Evolutionary conservation across 2,329 filamentous ascomycete species (phyloP), one percentile per base, ranked within the genome.

Genomic region (Coniochaeta hoffmannii): DNA sequence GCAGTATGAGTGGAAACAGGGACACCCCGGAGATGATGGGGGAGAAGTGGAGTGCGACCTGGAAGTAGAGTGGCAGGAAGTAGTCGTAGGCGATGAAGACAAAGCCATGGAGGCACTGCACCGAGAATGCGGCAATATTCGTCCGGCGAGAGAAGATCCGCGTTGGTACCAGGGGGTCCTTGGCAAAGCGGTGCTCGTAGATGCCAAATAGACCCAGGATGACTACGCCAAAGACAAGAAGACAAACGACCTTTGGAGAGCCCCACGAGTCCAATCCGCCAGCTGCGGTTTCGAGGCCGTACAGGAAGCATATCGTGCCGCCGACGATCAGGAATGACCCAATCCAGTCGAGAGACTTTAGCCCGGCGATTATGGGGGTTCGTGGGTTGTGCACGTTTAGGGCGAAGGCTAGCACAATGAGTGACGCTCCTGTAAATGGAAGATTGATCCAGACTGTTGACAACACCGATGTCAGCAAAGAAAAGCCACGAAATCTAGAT

Each of bases 31-130:
- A 88, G n/a, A 74, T 73, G 31, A 87, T 71, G 0, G 86, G 83
- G 0, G 77, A 76, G 1, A 81, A 81, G 53, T 77, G 77, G 2
- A 85, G 77, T 0, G 86, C 86, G 2, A 83, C 79, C 65, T 92
- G 88, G 54, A 89, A 85, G 69, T 86, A 90, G 0, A 90, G 75
- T 0, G 88, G 88, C 28, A 90, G 73, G 62, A 88, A 91, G 68
- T 89, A 91, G 53, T 83, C 80, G 1, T 76, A 76, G 0, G 78
- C 81, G 38, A 88, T 85, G 66, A 87, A 87, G 32, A 83, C 79
- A 63, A 84, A 72, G 0, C 70, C 71, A 57, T 81, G 76, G 56
- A 73, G 71, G 53, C 76, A 72, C 35, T 66, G 69, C 2, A 77
- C 68, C 2, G 59, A 62, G 17, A 87, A 74, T 3, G 76, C 73